Evolutionary conservation across 192 early-diverging fungal genomes (phyloP), one percentile per base, ranked within the genome.

Genomic region (Podila minutissima): DNA sequence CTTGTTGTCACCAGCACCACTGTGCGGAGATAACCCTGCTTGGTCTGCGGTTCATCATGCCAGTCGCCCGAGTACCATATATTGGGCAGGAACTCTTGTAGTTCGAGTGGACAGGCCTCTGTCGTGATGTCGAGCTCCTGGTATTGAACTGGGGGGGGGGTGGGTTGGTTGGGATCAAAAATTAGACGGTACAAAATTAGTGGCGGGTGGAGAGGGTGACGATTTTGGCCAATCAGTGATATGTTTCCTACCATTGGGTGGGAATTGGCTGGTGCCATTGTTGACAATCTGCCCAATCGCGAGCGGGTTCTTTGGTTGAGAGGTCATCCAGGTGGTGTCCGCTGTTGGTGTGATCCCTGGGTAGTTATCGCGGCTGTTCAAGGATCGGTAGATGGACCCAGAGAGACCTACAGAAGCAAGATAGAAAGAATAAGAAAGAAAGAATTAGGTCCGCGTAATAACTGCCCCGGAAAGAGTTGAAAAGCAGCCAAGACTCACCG

Each of bases 241-340:
- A 12, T n/a, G 41, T 0, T 46, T 12, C 41, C 41, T 55, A 55
- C 53, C 53, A 72, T 87, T 87, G 17, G 83, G 53, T 26, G 60
- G 62, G 55, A 64, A 67, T 20, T 53, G 33, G 9, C 48, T n/a
- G 12, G 72, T 82, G 2, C 82, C 82, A 57, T 87, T 87, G 55
- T 87, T 87, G 48, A 87, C 82, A 37, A 83, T 82, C 48, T 87
- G 86, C 24, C 86, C 86, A 13, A 85, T 69, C 4, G 82, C 82
- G 26, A 87, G 55, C 12, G 86, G 84, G 62, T 87, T 87, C 22
- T 75, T 83, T 31, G 55, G 33, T 50, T 46, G 59, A 0, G 19
- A 28, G 29, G 74, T 66, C 82, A 85, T 68, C 86, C 86, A 87
- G 1, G 82, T 78, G 37, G 57, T 58, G 64, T 87, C 86, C 4